Evolutionary conservation across 257 asterid genomes (phyloP), one percentile per base, ranked within the genome.

Genomic region (Craterostigma plantagineum): DNA sequence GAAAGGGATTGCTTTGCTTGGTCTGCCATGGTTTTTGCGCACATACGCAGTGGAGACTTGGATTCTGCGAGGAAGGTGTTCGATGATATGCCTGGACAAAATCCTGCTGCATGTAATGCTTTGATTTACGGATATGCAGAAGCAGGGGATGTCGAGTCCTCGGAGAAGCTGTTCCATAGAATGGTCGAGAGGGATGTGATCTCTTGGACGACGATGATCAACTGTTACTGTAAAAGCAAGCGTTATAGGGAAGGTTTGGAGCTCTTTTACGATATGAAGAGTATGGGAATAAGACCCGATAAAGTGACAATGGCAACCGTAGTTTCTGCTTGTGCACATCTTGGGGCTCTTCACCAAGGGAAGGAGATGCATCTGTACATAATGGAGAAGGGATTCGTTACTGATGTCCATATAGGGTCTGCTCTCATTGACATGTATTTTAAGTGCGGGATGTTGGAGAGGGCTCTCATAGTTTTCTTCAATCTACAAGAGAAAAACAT

Each of bases 131-230:
- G 92, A 15, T 77, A 61, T 60, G 82, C 65, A 8, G 69, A 60
- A 56, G 63, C 67, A 23, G 92, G 96, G 47, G 71, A 80, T 49
- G 67, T 85, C 45, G 69, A 61, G 36, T 64, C 75, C 14, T 92
- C 94, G 11, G 79, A 72, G 63, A 44, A 46, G 50, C 48, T 77
- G 62, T 85, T 84, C 42, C 9, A 14, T 36, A 12, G 38, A 41
- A 80, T 77, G 80, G 61, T 58, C 3, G n/a, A 54, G 45, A 69
- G 61, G 65, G 91, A 86, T 51, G 63, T 81, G 56, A 73, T 86
- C 48, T 66, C 94, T 4, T 78, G 97, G 97, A 81, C 94, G n/a
- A 76, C 92, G 27, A 78, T 81, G 97, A 73, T 86, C 33, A 65
- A 64, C 44, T 79, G 87, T 49, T 78, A 75, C 65, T 57, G 64